Evolutionary conservation across 768 basidiomycete genomes (phyloP), one percentile per base, ranked within the genome.

Genomic region (Naganishia onofrii): DNA sequence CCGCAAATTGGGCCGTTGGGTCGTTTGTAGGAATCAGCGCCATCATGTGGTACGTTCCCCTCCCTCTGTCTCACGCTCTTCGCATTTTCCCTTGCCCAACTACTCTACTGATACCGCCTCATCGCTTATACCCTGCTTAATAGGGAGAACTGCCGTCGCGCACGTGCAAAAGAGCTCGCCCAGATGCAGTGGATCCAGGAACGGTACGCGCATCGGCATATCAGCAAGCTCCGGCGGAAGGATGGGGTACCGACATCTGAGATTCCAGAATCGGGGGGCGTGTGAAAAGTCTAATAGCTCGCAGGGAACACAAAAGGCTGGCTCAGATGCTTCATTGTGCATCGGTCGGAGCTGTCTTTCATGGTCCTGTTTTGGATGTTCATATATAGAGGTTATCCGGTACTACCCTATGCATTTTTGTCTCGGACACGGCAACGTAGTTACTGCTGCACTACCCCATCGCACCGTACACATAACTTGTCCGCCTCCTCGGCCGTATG

Each of bases 401-500:
- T 42, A 42, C 42, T 42, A 17, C 42, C 13, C 42, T 42, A 42
- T 42, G 42, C 42, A 42, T 42, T 42, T 42, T 17, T 42, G 42
- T 17, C 42, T 42, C 9, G 15, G 7, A 42, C 15, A 8, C 9
- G 42, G 7, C 15, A 8, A 15, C 15, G 15, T 15, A 15, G 13
- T 42, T 51, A 64, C 38, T n/a, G 42, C 15, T 29, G n/a, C 7
- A 69, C 68, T 5, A 76, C 78, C 19, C 52, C 66, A n/a, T 58
- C 56, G 74, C 93, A 96, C 73, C 93, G 85, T 23, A 70, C 70
- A 80, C 93, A 95, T 13, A 94, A 79, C 12, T 78, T 76, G 21
- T 87, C 84, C 15, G 83, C 79, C 48, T 83, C 77, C 13, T 78
- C 73, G 17, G 88, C 84, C 1, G 87, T 88, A 77, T 85, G 89